Evolutionary conservation across 148 eudicot genomes (phyloP).

Genomic region (Rhododendron ovatum): DNA sequence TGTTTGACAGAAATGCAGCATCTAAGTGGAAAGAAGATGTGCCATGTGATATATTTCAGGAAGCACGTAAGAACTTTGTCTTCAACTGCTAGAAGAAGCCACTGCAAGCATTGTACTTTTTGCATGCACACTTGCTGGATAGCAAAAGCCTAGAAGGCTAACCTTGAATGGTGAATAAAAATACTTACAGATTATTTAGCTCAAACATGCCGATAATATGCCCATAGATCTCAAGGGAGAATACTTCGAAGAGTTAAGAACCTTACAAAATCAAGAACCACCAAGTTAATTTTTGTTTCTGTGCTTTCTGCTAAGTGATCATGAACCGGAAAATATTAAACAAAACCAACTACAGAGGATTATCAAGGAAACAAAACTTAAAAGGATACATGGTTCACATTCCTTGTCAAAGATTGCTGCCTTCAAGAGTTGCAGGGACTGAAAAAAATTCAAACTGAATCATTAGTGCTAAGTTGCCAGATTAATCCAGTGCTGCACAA

Average conservation of each 20-base stretch:
- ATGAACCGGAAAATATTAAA: neutral
- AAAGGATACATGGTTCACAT: conserved; percentile 89
- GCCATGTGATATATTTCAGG: neutral
- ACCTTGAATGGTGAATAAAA: neutral
- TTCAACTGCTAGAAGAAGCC: conserved; percentile 5
- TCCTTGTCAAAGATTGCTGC: conserved; percentile 80
- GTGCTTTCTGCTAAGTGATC: neutral
- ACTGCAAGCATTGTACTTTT: neutral
- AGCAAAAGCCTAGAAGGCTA: conserved; percentile 2
- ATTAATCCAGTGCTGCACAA: neutral
- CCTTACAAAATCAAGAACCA: conserved; percentile 4
- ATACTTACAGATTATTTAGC: conserved; percentile 93
- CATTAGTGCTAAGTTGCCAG: neutral
- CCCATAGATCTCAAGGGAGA: conserved; percentile 85
- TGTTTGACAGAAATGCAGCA: conserved; percentile 27
- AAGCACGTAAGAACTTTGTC: conserved; percentile 4
- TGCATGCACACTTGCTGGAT: neutral
- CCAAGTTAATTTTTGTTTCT: neutral
- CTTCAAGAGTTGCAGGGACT: conserved; percentile 88
- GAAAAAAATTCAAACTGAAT: conserved; percentile 21
- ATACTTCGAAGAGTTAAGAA: conserved; percentile 67
- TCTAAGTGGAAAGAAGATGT: neutral
- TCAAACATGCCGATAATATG: conserved; percentile 98
- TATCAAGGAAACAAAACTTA: neutral
- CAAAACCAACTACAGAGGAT: neutral